Evolutionary conservation across 257 asterid species (phyloP), one percentile per base, ranked within the genome.

Genomic region (Solanum bulbocastanum): DNA sequence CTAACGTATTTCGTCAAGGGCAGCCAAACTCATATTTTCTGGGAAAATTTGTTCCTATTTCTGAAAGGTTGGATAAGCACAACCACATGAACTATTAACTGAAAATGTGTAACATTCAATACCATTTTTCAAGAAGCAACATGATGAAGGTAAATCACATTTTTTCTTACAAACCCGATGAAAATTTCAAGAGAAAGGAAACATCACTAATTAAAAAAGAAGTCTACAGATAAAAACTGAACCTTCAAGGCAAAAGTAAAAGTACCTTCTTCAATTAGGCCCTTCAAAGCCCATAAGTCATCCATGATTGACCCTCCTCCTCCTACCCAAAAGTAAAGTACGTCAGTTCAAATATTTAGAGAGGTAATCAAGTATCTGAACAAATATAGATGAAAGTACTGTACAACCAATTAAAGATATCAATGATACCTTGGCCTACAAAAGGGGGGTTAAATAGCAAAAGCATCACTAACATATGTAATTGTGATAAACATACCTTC

Each of bases 221-320:
- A 40, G 23, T 40, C 83, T 42, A 76, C 36, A 3, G 60, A 76
- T n/a, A 4, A 40, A 39, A 40, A 76, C 36, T 76, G 60, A n/a
- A 76, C 36, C 60, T 76, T 40, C 60, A 76, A 23, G 87, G 10
- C n/a, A 49, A 42, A 71, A 68, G 40, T 75, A 32, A 68, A 44
- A 25, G 68, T 92, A 94, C 98, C 99, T 91, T 95, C 99, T 90
- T 92, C 96, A 82, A 94, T 92, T 60, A 97, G 98, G 87, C 99
- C 99, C 94, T 97, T 96, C 87, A 97, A 87, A 89, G 99, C 99
- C 99, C 99, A 97, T 58, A 97, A 92, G 91, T 96, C 99, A 88
- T 96, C 98, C 99, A 97, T 94, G 88, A 97, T 97, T 86, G 98
- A 97, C 58, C 98, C 99, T 46, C 98, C 99, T 71, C 98, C 98